Evolutionary conservation across 2,329 filamentous ascomycete species (phyloP).

Genomic region (Diaporthe vaccinii): DNA sequence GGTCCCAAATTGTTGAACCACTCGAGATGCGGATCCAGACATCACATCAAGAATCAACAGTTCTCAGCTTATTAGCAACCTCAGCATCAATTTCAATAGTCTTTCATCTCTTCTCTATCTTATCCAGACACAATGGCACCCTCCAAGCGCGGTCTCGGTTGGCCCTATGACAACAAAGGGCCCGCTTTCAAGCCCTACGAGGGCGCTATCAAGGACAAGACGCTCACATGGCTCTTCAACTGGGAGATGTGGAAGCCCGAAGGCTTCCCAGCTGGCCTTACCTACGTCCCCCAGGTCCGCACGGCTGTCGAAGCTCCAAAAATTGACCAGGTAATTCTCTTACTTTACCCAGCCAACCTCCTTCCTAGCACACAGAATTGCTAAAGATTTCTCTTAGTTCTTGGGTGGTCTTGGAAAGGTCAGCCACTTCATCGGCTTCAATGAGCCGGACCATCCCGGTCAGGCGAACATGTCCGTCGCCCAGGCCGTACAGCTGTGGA

Average conservation of each 20-base stretch:
- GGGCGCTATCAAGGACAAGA: slow-evolving; percentile 12
- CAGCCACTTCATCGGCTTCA: slow-evolving; percentile 36
- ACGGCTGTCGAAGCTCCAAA: slow-evolving; percentile 30
- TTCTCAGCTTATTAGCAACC: neutral
- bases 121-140: slow-evolving; percentile 18
- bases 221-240: slow-evolving; percentile 37
- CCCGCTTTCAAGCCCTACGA: slow-evolving; percentile 27
- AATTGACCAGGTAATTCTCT: slow-evolving; percentile 29
- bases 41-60: neutral
- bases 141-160: slow-evolving; percentile 37
- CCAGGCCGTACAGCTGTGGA: slow-evolving; percentile 33
- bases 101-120: neutral
- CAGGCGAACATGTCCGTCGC: slow-evolving; percentile 32
- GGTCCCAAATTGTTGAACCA: neutral
- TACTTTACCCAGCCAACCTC: neutral
- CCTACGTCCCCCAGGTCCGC: slow-evolving; percentile 34
- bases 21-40: neutral
- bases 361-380: neutral
- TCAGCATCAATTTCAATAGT: neutral
- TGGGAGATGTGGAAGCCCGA: slow-evolving; percentile 39
- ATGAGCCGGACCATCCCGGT: slow-evolving; percentile 32
- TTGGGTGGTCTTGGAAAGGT: slow-evolving; percentile 30
- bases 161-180: slow-evolving; percentile 32
- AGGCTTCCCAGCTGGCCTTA: slow-evolving; percentile 27
- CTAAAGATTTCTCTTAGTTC: neutral